phyloP scores from a whole-genome alignment of 140 eudicot genomes.

The Flaveria floridana region DNA sequence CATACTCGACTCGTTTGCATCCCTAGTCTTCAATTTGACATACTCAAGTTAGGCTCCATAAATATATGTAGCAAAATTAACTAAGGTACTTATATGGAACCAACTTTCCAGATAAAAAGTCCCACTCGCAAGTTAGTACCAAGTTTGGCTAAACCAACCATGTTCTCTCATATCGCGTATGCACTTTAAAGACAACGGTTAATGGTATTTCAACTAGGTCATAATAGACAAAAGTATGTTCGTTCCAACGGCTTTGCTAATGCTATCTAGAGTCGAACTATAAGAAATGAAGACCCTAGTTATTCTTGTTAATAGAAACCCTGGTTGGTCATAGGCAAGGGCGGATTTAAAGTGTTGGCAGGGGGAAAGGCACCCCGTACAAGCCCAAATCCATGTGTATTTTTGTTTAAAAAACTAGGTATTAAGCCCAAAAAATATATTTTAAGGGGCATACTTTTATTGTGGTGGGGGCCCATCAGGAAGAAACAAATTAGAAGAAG shows the following conservation, averaged over 20 bases:
- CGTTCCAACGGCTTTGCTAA: background rate
- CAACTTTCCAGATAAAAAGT: background rate
- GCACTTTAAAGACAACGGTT: background rate
- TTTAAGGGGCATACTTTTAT: no score
- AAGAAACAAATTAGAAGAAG: no score
- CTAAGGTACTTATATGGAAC: background rate
- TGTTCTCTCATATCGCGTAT: background rate
- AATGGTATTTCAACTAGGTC: background rate
- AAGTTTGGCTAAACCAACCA: slow-evolving; percentile 1
- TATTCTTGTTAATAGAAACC: background rate
- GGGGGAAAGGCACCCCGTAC: no score
- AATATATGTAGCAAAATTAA: background rate
- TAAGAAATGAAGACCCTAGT: background rate
- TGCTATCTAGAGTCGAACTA: background rate
- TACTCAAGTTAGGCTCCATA: background rate
- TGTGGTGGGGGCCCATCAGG: no score
- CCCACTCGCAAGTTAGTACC: background rate
- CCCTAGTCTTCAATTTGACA: background rate
- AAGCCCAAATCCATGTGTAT: no score
- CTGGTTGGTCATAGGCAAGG: no score
- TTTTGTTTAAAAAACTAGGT: no score
- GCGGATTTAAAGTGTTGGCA: no score
- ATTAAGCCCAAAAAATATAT: no score
- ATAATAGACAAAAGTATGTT: no score
- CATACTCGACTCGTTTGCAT: background rate